Percentiles rank a stretch among this genome's conserved stretches.
Evolutionary conservation across 176 grass and related monocot genomes (phyloP).

Genomic region (Rhynchospora tenuis): DNA sequence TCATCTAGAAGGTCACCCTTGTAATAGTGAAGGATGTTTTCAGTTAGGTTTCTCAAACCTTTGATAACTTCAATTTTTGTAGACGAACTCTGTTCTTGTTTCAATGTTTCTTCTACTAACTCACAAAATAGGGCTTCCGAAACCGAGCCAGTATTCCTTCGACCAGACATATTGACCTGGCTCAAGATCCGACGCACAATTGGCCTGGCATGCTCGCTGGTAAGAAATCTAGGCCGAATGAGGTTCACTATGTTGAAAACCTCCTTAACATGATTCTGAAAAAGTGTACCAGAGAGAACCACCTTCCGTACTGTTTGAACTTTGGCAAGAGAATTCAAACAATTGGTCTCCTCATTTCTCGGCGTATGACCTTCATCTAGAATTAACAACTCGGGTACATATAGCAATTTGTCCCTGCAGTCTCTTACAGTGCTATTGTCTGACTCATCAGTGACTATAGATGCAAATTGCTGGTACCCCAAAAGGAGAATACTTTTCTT

Average conservation of each 20-base stretch:
- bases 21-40: constrained; percentile 79
- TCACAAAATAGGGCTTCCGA: constrained; percentile 52
- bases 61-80: constrained; percentile 55
- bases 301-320: constrained; percentile 74
- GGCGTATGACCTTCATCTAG: constrained; percentile 92
- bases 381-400: constrained; percentile 65
- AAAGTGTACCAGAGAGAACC: constrained; percentile 84
- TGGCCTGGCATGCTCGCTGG: constrained; percentile 41
- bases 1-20: constrained; percentile 66
- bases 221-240: constrained; percentile 66
- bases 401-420: constrained; percentile 53
- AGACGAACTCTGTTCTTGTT: constrained; percentile 45
- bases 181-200: constrained; percentile 59
- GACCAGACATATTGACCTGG: constrained; percentile 52
- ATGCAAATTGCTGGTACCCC: constrained; percentile 70
- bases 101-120: constrained; percentile 60
- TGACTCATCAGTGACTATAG: constrained; percentile 40
- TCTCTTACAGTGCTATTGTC: constrained; percentile 24
- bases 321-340: constrained; percentile 56
- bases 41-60: constrained; percentile 59
- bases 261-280: constrained; percentile 83
- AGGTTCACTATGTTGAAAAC: constrained; percentile 85
- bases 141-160: constrained; percentile 22
- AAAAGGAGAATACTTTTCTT: constrained; percentile 60
- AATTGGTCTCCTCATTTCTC: constrained; percentile 59